Percentiles rank a stretch among this genome's conserved stretches.
Evolutionary conservation across 768 basidiomycete species (phyloP).

Genomic region (Russula ochroleuca): DNA sequence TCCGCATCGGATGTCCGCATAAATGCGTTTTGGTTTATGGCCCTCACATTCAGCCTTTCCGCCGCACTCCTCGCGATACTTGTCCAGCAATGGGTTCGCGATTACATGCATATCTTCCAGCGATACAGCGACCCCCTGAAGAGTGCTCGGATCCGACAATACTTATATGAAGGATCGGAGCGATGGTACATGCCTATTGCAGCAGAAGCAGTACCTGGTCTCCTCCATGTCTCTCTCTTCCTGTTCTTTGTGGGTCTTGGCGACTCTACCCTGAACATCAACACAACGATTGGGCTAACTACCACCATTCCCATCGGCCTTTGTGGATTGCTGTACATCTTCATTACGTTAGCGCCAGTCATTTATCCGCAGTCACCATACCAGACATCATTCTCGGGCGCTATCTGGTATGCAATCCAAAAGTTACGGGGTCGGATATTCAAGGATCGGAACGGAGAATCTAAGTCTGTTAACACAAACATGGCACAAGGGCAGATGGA

Average conservation of each 20-base stretch:
- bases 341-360: conserved; percentile 5
- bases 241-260: conserved; percentile 30
- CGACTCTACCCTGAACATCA: conserved; percentile 39
- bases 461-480: neutral
- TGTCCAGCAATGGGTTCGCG: neutral
- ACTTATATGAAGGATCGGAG: neutral
- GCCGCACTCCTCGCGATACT: conserved; percentile 41
- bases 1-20: conserved; percentile 37
- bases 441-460: neutral
- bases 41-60: conserved; percentile 36
- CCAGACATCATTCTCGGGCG: conserved; percentile 7
- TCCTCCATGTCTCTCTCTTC: neutral
- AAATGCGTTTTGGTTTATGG: conserved; percentile 32
- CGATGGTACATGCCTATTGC: neutral
- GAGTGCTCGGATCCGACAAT: neutral
- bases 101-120: neutral
- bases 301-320: conserved; percentile 8
- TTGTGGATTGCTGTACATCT: conserved; percentile 20
- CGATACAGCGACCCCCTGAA: neutral
- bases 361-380: conserved; percentile 11
- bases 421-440: neutral
- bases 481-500: neutral
- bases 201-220: neutral
- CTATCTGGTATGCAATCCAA: conserved; percentile 16
- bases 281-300: conserved; percentile 12